Percentiles rank a stretch among this genome's conserved stretches.
phyloP scores from a whole-genome alignment of 441 rosid species.

The Rhodomyrtus psidioides region DNA sequence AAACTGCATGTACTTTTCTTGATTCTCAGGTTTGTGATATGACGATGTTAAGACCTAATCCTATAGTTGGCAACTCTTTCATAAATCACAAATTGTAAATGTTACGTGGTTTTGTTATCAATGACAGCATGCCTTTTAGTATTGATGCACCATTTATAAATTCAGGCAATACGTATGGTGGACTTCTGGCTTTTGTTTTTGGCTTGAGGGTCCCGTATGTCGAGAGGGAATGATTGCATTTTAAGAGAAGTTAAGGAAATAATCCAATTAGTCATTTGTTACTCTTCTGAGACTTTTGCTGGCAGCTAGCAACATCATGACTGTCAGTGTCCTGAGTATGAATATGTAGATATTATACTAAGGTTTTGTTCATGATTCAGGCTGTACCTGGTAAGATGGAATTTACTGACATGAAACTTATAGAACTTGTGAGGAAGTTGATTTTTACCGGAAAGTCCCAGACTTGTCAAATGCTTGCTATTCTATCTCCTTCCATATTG shows the following conservation, averaged over 20 bases:
- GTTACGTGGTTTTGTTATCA: not conserved
- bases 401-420: not conserved
- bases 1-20: constrained; percentile 94
- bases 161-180: not conserved
- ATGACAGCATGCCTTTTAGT: not conserved
- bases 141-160: not conserved
- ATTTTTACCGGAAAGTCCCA: not conserved
- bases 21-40: constrained; percentile 83
- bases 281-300: not conserved
- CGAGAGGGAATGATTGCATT: not conserved
- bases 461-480: not conserved
- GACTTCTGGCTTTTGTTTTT: not conserved
- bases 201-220: not conserved
- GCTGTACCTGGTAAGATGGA: not conserved
- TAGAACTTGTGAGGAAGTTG: not conserved
- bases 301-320: not conserved
- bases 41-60: not conserved
- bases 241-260: not conserved
- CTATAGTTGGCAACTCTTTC: not conserved
- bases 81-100: not conserved
- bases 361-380: not conserved
- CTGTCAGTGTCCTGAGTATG: not conserved
- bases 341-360: not conserved
- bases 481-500: not conserved
- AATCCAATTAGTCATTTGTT: not conserved